Evolutionary conservation across 257 asterid genomes (phyloP).

Genomic region (Solanum virginianum): DNA sequence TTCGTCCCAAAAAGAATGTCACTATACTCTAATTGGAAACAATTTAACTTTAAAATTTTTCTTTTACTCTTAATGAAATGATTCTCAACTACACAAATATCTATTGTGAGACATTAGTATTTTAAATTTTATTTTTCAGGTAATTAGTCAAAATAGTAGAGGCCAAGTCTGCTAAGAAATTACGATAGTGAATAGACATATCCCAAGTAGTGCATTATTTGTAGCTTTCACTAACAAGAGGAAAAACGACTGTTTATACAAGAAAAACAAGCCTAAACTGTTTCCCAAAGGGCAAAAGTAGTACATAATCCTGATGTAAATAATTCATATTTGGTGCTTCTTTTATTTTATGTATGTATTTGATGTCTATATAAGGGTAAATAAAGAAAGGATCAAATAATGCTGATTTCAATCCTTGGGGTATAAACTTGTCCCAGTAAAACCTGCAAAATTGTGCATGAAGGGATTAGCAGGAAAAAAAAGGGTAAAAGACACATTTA

Average conservation of each 20-base stretch:
- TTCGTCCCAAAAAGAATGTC: too few relatives aligned
- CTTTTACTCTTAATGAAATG: too few relatives aligned
- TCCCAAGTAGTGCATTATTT: neutral
- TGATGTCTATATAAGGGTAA: neutral
- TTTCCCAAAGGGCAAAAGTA: neutral
- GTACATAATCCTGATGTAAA: neutral
- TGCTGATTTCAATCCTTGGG: slow-evolving; percentile 6
- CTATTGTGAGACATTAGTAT: too few relatives aligned
- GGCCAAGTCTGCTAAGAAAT: neutral
- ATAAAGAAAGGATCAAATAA: neutral
- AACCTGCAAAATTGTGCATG: slow-evolving; percentile 14
- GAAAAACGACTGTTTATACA: neutral
- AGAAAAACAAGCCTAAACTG: neutral
- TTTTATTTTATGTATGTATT: neutral
- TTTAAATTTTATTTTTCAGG: too few relatives aligned
- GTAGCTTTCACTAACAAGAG: neutral
- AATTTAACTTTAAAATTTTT: too few relatives aligned
- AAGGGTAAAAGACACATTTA: neutral
- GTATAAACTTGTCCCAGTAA: slow-evolving; percentile 21
- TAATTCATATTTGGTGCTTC: neutral
- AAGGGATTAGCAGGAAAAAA: neutral
- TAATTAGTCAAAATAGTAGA: neutral
- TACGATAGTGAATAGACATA: too few relatives aligned
- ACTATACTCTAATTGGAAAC: too few relatives aligned
- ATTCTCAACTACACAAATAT: too few relatives aligned